Evolutionary conservation across 352 stramenopile genomes (phyloP).

Genomic region (Globisporangium takayamanum): DNA sequence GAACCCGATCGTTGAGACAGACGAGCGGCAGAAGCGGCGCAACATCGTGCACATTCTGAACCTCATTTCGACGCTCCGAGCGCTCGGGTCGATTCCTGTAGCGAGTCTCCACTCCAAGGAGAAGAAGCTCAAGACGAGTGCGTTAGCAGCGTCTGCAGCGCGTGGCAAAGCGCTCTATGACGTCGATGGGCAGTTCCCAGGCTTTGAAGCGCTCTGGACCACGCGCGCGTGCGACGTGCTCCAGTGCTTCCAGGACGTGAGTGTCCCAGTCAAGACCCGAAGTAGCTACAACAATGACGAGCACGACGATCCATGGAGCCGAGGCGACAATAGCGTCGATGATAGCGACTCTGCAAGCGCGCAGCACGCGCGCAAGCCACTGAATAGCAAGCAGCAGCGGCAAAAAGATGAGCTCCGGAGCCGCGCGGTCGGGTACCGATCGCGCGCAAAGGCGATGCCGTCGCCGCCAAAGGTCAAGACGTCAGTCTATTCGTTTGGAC

Average conservation of each 20-base stretch:
- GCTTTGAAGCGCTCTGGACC: slow-evolving; percentile 38
- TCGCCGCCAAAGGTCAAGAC: slow-evolving; percentile 43
- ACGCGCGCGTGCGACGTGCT: slow-evolving; percentile 49
- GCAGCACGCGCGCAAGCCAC: slow-evolving; percentile 18
- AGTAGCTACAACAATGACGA: slow-evolving; percentile 11
- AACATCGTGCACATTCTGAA: slow-evolving; percentile 77
- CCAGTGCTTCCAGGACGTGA: slow-evolving; percentile 38
- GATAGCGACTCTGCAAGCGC: slow-evolving; percentile 16
- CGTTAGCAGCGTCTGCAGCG: not conserved
- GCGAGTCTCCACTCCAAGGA: slow-evolving; percentile 41
- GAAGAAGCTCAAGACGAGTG: slow-evolving; percentile 30
- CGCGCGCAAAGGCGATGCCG: slow-evolving; percentile 48
- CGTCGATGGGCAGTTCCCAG: slow-evolving; percentile 23
- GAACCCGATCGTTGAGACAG: slow-evolving; percentile 59
- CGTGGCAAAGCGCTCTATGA: slow-evolving; percentile 41
- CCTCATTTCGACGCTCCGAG: slow-evolving; percentile 55
- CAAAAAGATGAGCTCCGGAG: slow-evolving; percentile 66
- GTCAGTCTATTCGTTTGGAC: slow-evolving; percentile 49
- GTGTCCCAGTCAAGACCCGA: slow-evolving; percentile 9
- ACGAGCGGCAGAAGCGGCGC: slow-evolving; percentile 59
- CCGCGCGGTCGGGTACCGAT: slow-evolving; percentile 48
- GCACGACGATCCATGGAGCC: slow-evolving; percentile 17
- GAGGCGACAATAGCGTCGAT: slow-evolving; percentile 9
- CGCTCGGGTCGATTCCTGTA: slow-evolving; percentile 50
- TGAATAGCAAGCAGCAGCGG: slow-evolving; percentile 52